Evolutionary conservation across 208 protist genomes (phyloP).

Genomic region (Vickermania ingenoplastis): DNA sequence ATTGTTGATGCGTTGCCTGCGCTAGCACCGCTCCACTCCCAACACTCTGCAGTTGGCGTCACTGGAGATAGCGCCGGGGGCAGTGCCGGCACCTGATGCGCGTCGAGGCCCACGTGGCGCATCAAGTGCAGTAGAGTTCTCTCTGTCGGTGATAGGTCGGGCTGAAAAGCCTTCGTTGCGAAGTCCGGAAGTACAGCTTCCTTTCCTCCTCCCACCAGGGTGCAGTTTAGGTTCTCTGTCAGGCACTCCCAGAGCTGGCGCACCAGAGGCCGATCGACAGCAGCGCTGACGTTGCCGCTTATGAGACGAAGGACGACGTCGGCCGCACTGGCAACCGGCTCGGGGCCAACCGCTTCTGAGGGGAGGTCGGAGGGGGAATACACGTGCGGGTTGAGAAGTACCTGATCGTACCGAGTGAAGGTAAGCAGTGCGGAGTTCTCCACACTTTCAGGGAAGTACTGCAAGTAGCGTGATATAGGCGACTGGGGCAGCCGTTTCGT

Average conservation of each 20-base stretch:
- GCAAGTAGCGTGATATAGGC: background rate
- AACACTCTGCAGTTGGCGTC: background rate
- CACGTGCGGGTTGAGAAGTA: constrained; percentile 10
- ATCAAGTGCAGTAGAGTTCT: background rate
- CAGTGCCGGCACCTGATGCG: background rate
- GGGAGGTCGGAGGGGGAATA: constrained; percentile 13
- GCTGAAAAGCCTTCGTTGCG: background rate
- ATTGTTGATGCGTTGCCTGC: background rate
- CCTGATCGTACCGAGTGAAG: constrained; percentile 18
- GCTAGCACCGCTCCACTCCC: background rate
- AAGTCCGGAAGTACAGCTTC: background rate
- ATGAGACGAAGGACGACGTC: background rate
- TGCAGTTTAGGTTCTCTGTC: constrained; percentile 11
- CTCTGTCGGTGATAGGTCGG: background rate
- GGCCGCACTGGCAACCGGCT: background rate
- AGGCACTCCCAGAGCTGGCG: constrained; percentile 16
- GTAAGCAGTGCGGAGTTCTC: constrained; percentile 10
- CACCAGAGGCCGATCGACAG: constrained; percentile 10
- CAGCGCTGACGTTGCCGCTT: background rate
- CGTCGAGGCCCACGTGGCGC: background rate
- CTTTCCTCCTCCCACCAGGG: background rate
- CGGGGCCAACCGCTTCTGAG: background rate
- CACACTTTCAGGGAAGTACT: background rate
- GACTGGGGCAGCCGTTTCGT: background rate
- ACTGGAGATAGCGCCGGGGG: background rate